These are phyloP conservation scores for Chimonanthus praecox DNA, from an alignment of 164 flowering plant species.

Conservation along the genomic window DNA sequence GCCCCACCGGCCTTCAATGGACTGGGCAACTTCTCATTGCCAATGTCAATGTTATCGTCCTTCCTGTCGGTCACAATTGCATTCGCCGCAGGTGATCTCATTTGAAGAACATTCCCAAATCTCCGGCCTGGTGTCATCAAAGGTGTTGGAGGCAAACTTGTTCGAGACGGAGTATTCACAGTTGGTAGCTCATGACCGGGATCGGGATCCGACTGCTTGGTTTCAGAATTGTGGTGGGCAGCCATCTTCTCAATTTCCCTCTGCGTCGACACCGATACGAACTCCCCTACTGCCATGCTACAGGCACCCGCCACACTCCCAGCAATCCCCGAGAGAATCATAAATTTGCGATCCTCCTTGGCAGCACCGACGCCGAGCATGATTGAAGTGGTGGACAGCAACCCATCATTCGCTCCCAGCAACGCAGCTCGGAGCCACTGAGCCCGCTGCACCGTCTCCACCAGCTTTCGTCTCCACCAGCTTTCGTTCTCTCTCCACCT, in stretches of 20 bases:
- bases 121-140: background rate
- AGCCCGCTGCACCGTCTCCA: slow-evolving; percentile 25
- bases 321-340: slow-evolving; percentile 58
- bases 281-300: slow-evolving; percentile 72
- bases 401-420: slow-evolving; percentile 55
- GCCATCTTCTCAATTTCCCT: slow-evolving; percentile 37
- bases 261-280: slow-evolving; percentile 56
- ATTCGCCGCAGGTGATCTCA: background rate
- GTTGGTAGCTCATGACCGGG: background rate
- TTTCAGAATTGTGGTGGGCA: background rate
- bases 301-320: slow-evolving; percentile 64
- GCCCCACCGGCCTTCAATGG: slow-evolving; percentile 51
- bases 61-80: background rate
- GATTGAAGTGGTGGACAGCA: slow-evolving; percentile 52
- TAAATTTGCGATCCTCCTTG: slow-evolving; percentile 30
- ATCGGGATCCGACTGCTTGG: background rate
- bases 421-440: slow-evolving; percentile 70
- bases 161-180: background rate
- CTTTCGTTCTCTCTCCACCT: background rate
- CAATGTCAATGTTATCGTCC: background rate
- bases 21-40: slow-evolving; percentile 23
- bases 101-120: background rate
- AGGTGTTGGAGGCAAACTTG: background rate
- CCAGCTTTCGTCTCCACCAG: background rate
- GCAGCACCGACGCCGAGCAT: slow-evolving; percentile 60